Evolutionary conservation across 2,329 filamentous ascomycete genomes (phyloP).

Genomic region (Diaporthe destruens): DNA sequence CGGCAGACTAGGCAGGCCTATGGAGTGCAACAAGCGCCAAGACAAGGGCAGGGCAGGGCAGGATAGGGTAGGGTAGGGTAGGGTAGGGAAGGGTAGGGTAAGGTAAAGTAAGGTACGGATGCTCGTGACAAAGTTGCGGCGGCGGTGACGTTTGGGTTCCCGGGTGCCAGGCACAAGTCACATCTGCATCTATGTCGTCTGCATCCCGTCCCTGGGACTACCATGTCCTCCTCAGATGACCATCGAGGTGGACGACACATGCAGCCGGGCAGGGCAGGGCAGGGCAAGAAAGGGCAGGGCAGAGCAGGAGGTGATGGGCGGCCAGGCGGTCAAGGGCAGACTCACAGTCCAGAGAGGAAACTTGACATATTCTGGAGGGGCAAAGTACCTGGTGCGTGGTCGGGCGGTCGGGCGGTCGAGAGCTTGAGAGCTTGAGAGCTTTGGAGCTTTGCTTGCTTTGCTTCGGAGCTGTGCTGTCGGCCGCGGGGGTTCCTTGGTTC

Average conservation of each 20-base stretch:
- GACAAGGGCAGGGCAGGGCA: slow-evolving; percentile 21
- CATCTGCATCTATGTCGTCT: not conserved
- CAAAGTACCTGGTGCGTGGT: slow-evolving; percentile 26
- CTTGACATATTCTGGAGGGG: slow-evolving; percentile 46
- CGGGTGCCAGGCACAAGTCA: slow-evolving; percentile 2
- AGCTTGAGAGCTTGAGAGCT: slow-evolving; percentile 20
- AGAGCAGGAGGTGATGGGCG: not conserved
- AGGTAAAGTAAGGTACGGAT: not conserved
- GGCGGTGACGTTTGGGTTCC: slow-evolving; percentile 4
- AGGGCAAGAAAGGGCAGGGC: not conserved
- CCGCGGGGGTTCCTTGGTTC: slow-evolving; percentile 25
- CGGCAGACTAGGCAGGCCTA: slow-evolving; percentile 20
- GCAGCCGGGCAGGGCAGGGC: not conserved
- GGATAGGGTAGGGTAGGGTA: not conserved
- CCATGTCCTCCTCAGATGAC: not conserved
- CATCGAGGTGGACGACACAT: not conserved
- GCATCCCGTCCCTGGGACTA: not conserved
- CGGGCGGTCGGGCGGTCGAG: not conserved
- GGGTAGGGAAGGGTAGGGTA: not conserved
- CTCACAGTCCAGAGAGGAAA: slow-evolving; percentile 51
- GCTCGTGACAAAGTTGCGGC: slow-evolving; percentile 27
- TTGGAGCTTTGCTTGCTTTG: too few relatives aligned
- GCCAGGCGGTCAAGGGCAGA: slow-evolving; percentile 36
- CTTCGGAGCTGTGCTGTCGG: slow-evolving; percentile 27
- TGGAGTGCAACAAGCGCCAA: slow-evolving; percentile 30